Base-by-base conservation (phyloP, 176 grass and related monocot genomes). In the Oryza glaberrima region DNA sequence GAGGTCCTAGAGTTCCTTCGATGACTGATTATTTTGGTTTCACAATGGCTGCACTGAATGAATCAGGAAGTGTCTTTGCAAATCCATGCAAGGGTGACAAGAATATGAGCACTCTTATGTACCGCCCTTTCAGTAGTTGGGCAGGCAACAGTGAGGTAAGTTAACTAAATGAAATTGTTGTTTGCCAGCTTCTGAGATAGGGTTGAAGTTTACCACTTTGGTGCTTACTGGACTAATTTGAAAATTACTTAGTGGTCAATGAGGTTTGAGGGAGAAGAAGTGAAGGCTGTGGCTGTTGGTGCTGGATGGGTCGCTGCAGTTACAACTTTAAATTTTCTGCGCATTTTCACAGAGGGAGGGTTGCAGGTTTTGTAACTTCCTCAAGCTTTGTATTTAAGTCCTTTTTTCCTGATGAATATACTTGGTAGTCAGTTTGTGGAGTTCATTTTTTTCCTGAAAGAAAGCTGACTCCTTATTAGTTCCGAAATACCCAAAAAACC, bases 21-120 rank as follows among this genome's bases (percentile, higher is more conserved):
- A 95, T 98, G 96, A 92, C 82, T 15, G 96, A 98, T 82, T 95
- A 95, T 85, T 98, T 98, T 88, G 93, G 93, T 86, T 98, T 98
- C 79, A 95, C 96, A 75, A 98, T 95, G 91, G 93, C 93, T 85
- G 81, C 96, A 74, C n/a, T 98, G 66, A 95, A 85, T 7, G 96
- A 92, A 95, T 93, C 65, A 75, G 93, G 96, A 70, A 92, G 96
- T 68, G 93, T 98, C 25, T 94, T 95, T 82, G 93, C 93, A 66
- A 98, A 95, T 87, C 85, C 76, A 64, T 98, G 91, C 78, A 98
- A 98, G 78, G 91, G 96, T 40, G 93, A 95, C 82, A 98, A 95
- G 47, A 98, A 92, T 81, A 94, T 95, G 96, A 98, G 96, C 74
- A 98, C 96, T 85, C 89, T 98, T 38, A 95, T 98, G 96, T 98